These are phyloP conservation scores for Phytophthora pluvialis DNA, from an alignment of 352 stramenopile species.

Conservation along the genomic window DNA sequence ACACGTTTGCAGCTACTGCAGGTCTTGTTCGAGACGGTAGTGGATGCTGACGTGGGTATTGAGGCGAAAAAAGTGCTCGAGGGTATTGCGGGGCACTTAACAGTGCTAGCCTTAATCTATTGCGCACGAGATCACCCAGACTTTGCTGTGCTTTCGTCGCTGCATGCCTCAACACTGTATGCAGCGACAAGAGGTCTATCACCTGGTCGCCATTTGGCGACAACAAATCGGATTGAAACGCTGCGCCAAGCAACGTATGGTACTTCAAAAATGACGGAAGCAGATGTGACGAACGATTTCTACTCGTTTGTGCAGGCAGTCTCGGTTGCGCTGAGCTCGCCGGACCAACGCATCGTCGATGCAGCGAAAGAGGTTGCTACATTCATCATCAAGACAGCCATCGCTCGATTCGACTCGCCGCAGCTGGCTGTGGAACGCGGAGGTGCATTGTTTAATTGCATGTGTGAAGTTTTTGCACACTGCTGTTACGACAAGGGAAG, in stretches of 20 bases:
- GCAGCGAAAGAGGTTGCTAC: constrained; percentile 54
- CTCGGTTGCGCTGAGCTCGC: constrained; percentile 68
- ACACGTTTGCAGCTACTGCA: constrained; percentile 62
- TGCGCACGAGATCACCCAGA: constrained; percentile 67
- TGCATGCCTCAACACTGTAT: constrained; percentile 78
- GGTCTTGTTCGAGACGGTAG: constrained; percentile 74
- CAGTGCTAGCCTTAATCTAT: constrained; percentile 47
- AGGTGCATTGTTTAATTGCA: constrained; percentile 74
- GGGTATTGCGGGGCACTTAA: constrained; percentile 63
- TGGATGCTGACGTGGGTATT: constrained; percentile 74
- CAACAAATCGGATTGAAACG: constrained; percentile 80
- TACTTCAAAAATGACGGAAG: constrained; percentile 58
- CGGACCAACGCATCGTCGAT: constrained; percentile 65
- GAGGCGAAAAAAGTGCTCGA: constrained; percentile 67
- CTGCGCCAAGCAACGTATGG: constrained; percentile 80
- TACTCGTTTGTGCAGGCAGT: constrained; percentile 71
- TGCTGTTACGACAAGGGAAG: constrained; percentile 88
- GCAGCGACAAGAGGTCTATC: constrained; percentile 81
- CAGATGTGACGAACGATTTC: constrained; percentile 63
- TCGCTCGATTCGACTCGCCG: constrained; percentile 44
- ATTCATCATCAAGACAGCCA: constrained; percentile 60
- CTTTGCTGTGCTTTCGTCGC: constrained; percentile 71
- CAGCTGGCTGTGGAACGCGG: constrained; percentile 56
- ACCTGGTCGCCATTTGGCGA: constrained; percentile 78
- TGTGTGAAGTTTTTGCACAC: constrained; percentile 85